phyloP scores from a whole-genome alignment of 2,329 filamentous ascomycete genomes.

The Phaeoacremonium minimum region DNA sequence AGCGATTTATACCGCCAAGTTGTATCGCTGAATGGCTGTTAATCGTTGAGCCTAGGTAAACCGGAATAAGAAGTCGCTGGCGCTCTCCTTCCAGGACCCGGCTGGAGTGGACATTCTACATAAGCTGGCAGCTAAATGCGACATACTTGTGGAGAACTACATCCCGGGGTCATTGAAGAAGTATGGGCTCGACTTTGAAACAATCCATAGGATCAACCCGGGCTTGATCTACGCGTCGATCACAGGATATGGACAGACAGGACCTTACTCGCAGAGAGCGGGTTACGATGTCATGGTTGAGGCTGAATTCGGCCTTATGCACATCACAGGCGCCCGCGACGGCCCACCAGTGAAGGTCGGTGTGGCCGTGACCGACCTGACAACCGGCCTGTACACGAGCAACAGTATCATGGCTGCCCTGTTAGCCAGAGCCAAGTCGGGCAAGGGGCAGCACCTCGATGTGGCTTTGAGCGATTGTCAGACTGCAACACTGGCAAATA shows the following conservation, averaged over 20 bases:
- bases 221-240: slow-evolving; percentile 90
- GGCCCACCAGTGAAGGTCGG: slow-evolving; percentile 95
- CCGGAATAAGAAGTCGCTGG: slow-evolving; percentile 94
- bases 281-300: slow-evolving; percentile 99
- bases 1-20: no score
- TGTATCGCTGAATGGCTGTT: no score
- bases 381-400: slow-evolving; percentile 89
- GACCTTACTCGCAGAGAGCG: slow-evolving; percentile 79
- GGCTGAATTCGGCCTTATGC: slow-evolving; percentile 96
- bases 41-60: slow-evolving; percentile 81
- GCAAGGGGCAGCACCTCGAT: slow-evolving; percentile 88
- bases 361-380: slow-evolving; percentile 93
- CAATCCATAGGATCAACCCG: slow-evolving; percentile 77
- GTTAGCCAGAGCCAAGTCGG: slow-evolving; percentile 67
- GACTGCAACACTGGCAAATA: slow-evolving; percentile 89
- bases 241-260: slow-evolving; percentile 94
- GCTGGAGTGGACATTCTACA: slow-evolving; percentile 84
- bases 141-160: slow-evolving; percentile 96
- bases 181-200: slow-evolving; percentile 85
- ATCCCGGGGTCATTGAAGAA: slow-evolving; percentile 85
- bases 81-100: slow-evolving; percentile 82
- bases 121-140: slow-evolving; percentile 75
- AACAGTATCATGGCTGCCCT: slow-evolving; percentile 95
- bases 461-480: slow-evolving; percentile 90
- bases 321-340: slow-evolving; percentile 87